Base-by-base conservation (phyloP, 305 asterid genomes). In the Plantago coronopus region DNA sequence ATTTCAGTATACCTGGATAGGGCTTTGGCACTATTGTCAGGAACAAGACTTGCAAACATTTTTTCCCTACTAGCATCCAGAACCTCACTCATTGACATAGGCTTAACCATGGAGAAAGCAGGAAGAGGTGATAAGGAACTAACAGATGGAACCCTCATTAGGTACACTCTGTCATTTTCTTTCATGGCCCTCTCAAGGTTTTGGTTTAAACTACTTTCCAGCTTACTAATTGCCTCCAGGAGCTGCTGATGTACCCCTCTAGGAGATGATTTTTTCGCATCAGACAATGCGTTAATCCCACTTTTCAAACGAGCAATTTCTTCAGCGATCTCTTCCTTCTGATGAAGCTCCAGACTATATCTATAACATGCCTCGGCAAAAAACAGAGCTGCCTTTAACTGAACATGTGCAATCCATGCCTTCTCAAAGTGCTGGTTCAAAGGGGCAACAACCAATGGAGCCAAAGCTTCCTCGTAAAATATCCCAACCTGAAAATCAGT, bases 101-200 rank as follows among this genome's bases (percentile, higher is more conserved):
- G 86, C 72, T 94, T 89, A 66, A 94, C 96, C 95, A 94, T 78
- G 20, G 99, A 83, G 71, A 85, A 94, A n/a, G 94, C 72, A 48
- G 99, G 93, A 66, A 94, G 95, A 59, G 93, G 86, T 19, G 83
- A 34, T 64, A 94, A 68, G 51, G 96, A 83, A 77, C 90, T 87
- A 66, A 91, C 84, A 37, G 87, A 76, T 56, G 99, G 99, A 73
- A 94, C 90, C 83, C 95, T 81, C 96, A 94, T 87, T 48, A 87
- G 83, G 75, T 94, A 94, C 55, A 94, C 99, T 67, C 97, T 85
- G 38, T 90, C 95, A 63, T 94, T 94, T 85, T 90, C 99, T 84
- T 85, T 94, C 78, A 81, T 40, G 45, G 97, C 97, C 76, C 90
- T 84, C 71, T 88, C 96, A 76, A 94, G 78, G 81, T 90, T 94